These are phyloP conservation scores for Pezicula radicicola DNA, from an alignment of 2,329 filamentous ascomycete genomes.

Conservation along the genomic window DNA sequence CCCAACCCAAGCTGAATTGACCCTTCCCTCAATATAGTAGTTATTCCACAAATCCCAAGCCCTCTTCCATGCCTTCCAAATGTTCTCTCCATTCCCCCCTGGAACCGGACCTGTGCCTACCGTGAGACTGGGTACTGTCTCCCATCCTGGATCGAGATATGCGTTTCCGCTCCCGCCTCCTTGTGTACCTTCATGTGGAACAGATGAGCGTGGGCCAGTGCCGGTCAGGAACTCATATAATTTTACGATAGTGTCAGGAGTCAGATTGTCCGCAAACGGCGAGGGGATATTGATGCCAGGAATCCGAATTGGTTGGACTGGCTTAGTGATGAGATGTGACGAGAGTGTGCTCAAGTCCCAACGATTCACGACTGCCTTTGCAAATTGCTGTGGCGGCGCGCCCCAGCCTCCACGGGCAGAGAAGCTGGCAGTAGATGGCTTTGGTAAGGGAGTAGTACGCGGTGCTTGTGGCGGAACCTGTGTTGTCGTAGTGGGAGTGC, in stretches of 20 bases:
- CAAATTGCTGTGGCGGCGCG: no score
- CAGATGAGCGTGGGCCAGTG: background rate
- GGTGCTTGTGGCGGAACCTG: no score
- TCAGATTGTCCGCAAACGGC: background rate
- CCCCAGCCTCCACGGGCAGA: no score
- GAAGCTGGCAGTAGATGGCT: no score
- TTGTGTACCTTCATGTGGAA: background rate
- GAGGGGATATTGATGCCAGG: background rate
- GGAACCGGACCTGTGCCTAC: background rate
- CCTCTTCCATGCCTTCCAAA: slow-evolving; percentile 26
- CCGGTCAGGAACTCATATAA: background rate
- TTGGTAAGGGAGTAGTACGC: no score
- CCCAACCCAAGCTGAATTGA: slow-evolving; percentile 17
- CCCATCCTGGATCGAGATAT: background rate
- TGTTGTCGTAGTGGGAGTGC: no score
- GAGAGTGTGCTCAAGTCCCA: no score
- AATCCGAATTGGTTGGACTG: background rate
- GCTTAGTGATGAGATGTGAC: background rate
- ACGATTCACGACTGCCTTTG: no score
- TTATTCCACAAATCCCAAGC: slow-evolving; percentile 29
- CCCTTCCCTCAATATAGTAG: slow-evolving; percentile 23
- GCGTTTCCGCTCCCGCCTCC: background rate
- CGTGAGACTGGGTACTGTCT: no score
- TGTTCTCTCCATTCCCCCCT: slow-evolving; percentile 13
- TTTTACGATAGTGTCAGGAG: background rate